Evolutionary conservation across 1,284 basidiomycete species (phyloP).

Genomic region (Apiotrichum laibachii): DNA sequence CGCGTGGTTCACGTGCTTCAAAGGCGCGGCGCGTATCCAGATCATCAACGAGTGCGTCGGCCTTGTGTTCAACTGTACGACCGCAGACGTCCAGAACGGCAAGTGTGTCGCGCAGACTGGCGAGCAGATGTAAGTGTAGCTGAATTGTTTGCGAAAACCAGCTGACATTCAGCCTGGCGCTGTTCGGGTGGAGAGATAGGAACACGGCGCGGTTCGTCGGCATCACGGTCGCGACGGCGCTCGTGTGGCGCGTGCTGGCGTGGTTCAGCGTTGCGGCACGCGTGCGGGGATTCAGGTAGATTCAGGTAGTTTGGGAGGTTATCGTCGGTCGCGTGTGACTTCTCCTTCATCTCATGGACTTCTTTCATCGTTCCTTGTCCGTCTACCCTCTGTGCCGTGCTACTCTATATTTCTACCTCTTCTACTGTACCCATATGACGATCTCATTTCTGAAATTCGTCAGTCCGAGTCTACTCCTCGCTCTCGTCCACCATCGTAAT

Average conservation of each 20-base stretch:
- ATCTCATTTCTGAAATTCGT: too few relatives aligned
- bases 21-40: constrained; percentile 45
- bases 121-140: constrained; percentile 45
- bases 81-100: constrained; percentile 41
- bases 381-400: too few relatives aligned
- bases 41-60: constrained; percentile 54
- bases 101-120: constrained; percentile 52
- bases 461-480: too few relatives aligned
- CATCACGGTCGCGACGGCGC: constrained; percentile 44
- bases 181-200: constrained; percentile 47
- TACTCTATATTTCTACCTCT: too few relatives aligned
- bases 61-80: constrained; percentile 48
- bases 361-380: too few relatives aligned
- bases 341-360: too few relatives aligned
- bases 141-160: neutral
- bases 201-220: constrained; percentile 47
- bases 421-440: too few relatives aligned
- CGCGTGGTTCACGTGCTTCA: constrained; percentile 43
- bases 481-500: too few relatives aligned
- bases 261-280: constrained; percentile 28
- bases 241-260: constrained; percentile 43
- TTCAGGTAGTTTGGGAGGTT: too few relatives aligned
- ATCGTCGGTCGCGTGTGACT: too few relatives aligned
- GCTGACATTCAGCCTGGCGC: constrained; percentile 27
- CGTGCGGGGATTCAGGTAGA: constrained; percentile 32